Percentiles rank a stretch among this genome's conserved stretches.
Conservation (phyloP, 345 rosid species). For the Populus deltoides region DNA sequence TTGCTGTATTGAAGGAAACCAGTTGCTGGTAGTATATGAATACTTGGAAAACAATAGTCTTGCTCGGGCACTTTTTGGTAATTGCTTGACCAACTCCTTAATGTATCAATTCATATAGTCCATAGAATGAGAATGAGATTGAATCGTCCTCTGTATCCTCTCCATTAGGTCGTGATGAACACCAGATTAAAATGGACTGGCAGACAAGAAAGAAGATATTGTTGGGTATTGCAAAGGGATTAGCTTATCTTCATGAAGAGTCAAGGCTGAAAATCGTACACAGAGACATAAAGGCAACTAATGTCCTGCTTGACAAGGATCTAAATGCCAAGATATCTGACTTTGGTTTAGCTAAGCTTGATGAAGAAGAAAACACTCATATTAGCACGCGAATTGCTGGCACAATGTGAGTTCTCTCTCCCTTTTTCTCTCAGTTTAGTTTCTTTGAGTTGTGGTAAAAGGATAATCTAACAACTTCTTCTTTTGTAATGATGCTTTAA, state of each 20-base stretch:
- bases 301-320: slow-evolving; percentile 62
- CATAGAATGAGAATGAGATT: not conserved
- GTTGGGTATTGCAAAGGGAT: slow-evolving; percentile 52
- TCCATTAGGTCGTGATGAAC: slow-evolving; percentile 40
- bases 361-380: slow-evolving; percentile 72
- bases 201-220: slow-evolving; percentile 50
- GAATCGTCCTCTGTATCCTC: not conserved
- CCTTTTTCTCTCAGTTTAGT: not conserved
- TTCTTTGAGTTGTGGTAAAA: not conserved
- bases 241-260: slow-evolving; percentile 66
- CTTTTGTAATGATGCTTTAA: not conserved
- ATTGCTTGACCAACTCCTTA: not conserved
- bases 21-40: slow-evolving; percentile 54
- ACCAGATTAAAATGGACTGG: slow-evolving; percentile 51
- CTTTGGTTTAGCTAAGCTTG: slow-evolving; percentile 70
- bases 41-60: slow-evolving; percentile 67
- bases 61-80: slow-evolving; percentile 66
- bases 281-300: slow-evolving; percentile 69
- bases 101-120: too few relatives aligned
- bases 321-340: slow-evolving; percentile 68
- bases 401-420: slow-evolving; percentile 45
- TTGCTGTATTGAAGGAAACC: slow-evolving; percentile 66
- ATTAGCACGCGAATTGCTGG: slow-evolving; percentile 74
- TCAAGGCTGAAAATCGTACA: slow-evolving; percentile 70
- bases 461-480: not conserved